Base-by-base conservation (phyloP, 306 rosid species). In the Coriaria nepalensis region DNA sequence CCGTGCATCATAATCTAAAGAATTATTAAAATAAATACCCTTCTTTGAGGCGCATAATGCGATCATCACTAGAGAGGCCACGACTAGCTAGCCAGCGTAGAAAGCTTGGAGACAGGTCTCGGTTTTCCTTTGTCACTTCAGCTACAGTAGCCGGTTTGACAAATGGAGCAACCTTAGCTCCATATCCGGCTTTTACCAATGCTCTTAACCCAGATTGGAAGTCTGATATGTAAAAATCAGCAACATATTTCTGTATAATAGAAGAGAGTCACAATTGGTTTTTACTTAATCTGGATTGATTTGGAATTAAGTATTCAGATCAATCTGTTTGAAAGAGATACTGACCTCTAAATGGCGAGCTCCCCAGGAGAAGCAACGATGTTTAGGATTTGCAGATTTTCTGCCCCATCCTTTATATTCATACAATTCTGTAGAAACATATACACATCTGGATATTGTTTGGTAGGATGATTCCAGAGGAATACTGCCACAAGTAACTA, bases 401-500 rank as follows among this genome's bases (percentile, higher is more conserved):
- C 94, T 83, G 10, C 86, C 72, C 57, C 68, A 78, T 56, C 94
- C 98, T 65, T 74, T 86, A 51, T 80, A 77, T 70, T 92, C 93
- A 62, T 67, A 82, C 53, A 92, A 55, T 51, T 92, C 94, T 7
- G 98, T 69, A 33, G 94, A 85, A 63, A 85, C 79, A 52, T 85
- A 85, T 2, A 85, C 93, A 45, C 98, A 92, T 74, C 98, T 77
- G 10, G 87, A 52, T 41, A 79, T 66, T 57, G 78, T 78, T 61
- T 85, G 98, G 77, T 92, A 92, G 37, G 98, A 85, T 9, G 96
- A 77, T 67, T 92, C 98, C 75, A 92, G 55, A 52, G 98, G 94
- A 69, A 92, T 92, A 60, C 98, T 92, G 59, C 98, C 96, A 53
- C 98, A 92, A 15, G 98, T 92, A 53, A 92, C 98, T 57, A 92